Base-by-base conservation (phyloP, 2,329 filamentous ascomycete genomes). In the Colletotrichum eremochloae region DNA sequence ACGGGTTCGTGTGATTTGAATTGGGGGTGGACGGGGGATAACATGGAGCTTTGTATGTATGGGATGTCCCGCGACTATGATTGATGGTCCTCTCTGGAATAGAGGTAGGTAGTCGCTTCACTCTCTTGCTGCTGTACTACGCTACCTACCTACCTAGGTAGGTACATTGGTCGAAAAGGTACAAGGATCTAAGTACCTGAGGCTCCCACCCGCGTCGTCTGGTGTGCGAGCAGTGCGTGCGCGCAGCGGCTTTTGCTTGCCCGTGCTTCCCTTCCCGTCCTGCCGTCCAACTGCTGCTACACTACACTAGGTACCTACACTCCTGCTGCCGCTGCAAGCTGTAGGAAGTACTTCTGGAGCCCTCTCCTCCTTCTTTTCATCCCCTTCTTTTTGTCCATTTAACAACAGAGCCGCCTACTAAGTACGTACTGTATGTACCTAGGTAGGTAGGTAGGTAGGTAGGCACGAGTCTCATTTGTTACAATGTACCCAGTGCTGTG, bases 1-100 rank as follows among this genome's bases (percentile, higher is more conserved):
- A 66, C 33, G 67, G 46, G 71, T 61, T 73, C 67, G 69, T 69
- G 46, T 33, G 66, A 64, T 48, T 72, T 72, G 69, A 64, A 64
- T 72, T 65, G 61, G 70, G 70, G 67, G 55, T 68, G 58, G 68
- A 65, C 56, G 60, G 70, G 60, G 70, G 66, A 65, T 55, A 40
- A n/a, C 52, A 68, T 63, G 63, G 67, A 70, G 67, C 67, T 66
- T 66, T 66, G 62, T 69, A 66, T 66, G 62, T 69, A 66, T 66
- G 62, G 53, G 44, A 66, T 20, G 62, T 53, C 44, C 61, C 48
- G 48, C 61, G 48, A 40, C 61, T 24, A 24, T 24, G 24, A 24
- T 24, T 11, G 24, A 31, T 29, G 50, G 50, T 33, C 50, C 50
- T 53, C 15, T 33, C 50, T 33, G 44, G 2, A 46, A 7, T 24